A percentile compares a stretch with the other conserved stretches of the same genome.
Conservation (phyloP, 148 eudicot genomes). For the Diospyros kaki region DNA sequence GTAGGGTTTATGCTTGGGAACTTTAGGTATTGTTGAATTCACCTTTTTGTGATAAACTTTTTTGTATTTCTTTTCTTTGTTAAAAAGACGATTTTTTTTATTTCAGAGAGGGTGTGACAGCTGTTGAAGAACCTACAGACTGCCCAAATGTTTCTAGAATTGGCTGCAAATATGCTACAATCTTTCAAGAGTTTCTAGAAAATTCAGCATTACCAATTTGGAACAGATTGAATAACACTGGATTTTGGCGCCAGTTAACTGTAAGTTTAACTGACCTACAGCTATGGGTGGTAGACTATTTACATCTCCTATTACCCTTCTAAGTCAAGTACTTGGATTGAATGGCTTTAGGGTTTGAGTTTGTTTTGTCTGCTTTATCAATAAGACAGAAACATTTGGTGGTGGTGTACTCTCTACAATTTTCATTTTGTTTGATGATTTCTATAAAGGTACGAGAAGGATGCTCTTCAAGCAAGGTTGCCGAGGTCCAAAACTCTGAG, state of each 20-base stretch:
- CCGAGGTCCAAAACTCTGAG: slow-evolving; percentile 34
- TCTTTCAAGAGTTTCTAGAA: slow-evolving; percentile 82
- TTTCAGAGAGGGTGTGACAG: slow-evolving; percentile 93
- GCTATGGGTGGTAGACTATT: background rate
- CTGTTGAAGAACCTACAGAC: slow-evolving; percentile 83
- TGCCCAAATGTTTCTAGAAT: slow-evolving; percentile 82
- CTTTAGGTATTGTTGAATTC: slow-evolving; percentile 55
- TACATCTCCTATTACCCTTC: background rate
- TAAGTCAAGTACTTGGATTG: background rate
- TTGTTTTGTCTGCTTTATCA: slow-evolving; percentile 6
- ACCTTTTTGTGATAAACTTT: background rate
- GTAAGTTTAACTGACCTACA: slow-evolving; percentile 37
- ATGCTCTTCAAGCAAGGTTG: slow-evolving; percentile 28
- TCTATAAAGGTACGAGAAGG: slow-evolving; percentile 80
- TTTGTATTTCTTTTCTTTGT: background rate
- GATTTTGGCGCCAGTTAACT: slow-evolving; percentile 98
- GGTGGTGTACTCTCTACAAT: background rate
- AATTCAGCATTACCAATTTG: slow-evolving; percentile 72
- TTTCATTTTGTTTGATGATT: slow-evolving; percentile 10
- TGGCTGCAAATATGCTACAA: slow-evolving; percentile 65
- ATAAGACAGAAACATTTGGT: background rate
- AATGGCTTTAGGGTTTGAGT: slow-evolving; percentile 1
- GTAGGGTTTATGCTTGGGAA: slow-evolving; percentile 95
- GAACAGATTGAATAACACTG: slow-evolving; percentile 84
- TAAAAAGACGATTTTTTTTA: slow-evolving; percentile 4